Conservation (phyloP, 2,329 filamentous ascomycete species). For the Pseudopithomyces chartarum region DNA sequence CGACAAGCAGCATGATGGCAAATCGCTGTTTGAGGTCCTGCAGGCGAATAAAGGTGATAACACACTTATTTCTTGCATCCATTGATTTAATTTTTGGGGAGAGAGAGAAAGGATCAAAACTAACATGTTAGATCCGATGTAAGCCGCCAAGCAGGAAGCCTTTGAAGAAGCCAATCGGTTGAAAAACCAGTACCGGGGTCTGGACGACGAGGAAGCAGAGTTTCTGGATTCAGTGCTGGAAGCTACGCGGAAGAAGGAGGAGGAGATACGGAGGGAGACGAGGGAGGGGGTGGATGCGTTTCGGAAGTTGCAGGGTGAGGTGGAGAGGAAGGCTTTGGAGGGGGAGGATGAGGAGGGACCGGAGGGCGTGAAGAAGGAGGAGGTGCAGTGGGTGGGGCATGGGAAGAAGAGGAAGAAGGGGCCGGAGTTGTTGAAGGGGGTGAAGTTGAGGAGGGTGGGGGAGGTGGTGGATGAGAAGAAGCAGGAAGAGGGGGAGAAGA, state of each 20-base stretch:
- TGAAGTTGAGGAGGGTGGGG: constrained; percentile 51
- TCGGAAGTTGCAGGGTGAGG: constrained; percentile 63
- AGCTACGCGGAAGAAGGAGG: constrained; percentile 61
- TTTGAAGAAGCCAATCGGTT: constrained; percentile 75
- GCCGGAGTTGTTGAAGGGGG: constrained; percentile 45
- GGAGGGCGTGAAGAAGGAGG: constrained; percentile 45
- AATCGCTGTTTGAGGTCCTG: constrained; percentile 73
- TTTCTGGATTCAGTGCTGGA: constrained; percentile 69
- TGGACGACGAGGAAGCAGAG: constrained; percentile 80
- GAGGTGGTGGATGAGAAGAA: not conserved
- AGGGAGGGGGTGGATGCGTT: constrained; percentile 64
- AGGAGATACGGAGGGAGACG: constrained; percentile 62
- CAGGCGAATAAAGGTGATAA: constrained; percentile 77
- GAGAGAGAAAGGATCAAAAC: constrained; percentile 2
- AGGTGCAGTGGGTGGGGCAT: constrained; percentile 55
- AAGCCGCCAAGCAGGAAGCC: constrained; percentile 79
- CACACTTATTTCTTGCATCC: too few relatives aligned
- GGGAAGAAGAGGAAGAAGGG: constrained; percentile 59
- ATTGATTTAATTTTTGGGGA: too few relatives aligned
- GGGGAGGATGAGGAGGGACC: constrained; percentile 45
- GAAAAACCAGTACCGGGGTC: constrained; percentile 75
- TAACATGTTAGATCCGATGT: constrained; percentile 39
- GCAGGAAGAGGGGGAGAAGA: not conserved
- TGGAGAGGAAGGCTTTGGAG: constrained; percentile 52
- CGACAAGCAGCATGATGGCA: constrained; percentile 57